Base-by-base conservation (phyloP, 805 yeast genomes). In the Brettanomyces anomalus region DNA sequence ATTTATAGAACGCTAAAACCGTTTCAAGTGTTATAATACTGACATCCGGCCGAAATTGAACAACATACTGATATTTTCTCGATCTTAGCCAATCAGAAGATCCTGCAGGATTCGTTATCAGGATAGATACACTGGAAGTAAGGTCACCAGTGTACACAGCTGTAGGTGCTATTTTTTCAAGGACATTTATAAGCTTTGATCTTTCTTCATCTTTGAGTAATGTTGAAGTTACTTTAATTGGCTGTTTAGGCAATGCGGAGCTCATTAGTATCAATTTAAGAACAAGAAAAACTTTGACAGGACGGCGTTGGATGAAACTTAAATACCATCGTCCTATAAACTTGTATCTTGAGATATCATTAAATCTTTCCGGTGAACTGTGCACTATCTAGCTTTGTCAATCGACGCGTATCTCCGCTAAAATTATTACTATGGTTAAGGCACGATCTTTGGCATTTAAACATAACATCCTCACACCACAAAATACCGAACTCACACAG, bases 1-100 rank as follows among this genome's bases (percentile, higher is more conserved):
- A 56, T 10, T 66, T 58, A 51, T 79, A 72, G 8, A 76, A 47
- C 14, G 57, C 55, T 20, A 66, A 53, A 4, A 87, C 61, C 5
- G 71, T 59, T 3, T 69, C 68, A 1, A 75, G 70, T 5, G 64
- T 55, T 10, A 86, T 55, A 45, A 86, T 74, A 37, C 53, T 54
- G 21, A 86, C 68, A 56, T 83, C 90, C 33, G 70, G 68, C 41
- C 85, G 61, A 43, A 66, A 61, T 42, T 65, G 56, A 5, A 72
- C 68, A 35, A 74, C 69, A 52, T 68, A 77, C 42, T 60, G 65
- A 56, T 67, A 79, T 53, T 79, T 79, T 28, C 71, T 76, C 1
- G 83, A 75, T 43, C 62, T 58, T 13, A 53, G 33, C 65, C 65
- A 61, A 21, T 48, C 49, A 1, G 41, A 32, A 7, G 47, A 42